Evolutionary conservation across 768 basidiomycete genomes (phyloP), one percentile per base, ranked within the genome.

Genomic region (Kwoniella sp.): DNA sequence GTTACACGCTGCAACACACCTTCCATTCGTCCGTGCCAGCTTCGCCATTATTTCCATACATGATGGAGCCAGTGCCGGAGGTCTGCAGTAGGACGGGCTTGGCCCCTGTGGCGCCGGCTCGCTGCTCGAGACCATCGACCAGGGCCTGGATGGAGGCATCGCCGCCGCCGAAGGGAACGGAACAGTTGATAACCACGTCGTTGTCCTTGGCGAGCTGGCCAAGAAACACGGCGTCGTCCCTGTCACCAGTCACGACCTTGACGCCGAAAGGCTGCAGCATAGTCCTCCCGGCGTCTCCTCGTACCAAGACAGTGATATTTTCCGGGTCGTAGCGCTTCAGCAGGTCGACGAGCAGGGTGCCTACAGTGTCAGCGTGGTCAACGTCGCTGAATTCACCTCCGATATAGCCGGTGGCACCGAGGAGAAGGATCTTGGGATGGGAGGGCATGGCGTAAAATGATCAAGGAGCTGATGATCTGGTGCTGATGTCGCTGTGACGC

Each of bases 31-130:
- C 49, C 7, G 40, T 39, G 6, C 55, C 55, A 20, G 55, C 49
- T 25, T 42, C 49, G 36, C 55, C 55, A 25, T 50, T 42, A 12
- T 32, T 45, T 0, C 55, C 55, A 29, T 57, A 57, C 29, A 57
- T 53, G 14, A 57, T 31, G 11, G 50, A 52, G 8, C 56, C 56
- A 28, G 56, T 40, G 10, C 56, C 56, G 9, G 50, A 52, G 6
- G 50, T 57, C 28, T 57, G 56, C 19, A 57, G 37, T 11, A 57
- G 26, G 2, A 57, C 50, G 7, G 56, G 56, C 23, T 57, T 57
- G 28, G 46, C 25, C 15, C 12, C 6, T 5, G 42, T 25, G 28
- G 42, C n/a, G 38, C 37, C 17, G 11, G 56, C 56, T 26, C 56
- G 32, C 9, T 12, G 11, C 26, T 57, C 56, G 12, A 57, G 40